Base-by-base conservation (phyloP, 805 yeast species). In the Metschnikowia cubensis region DNA sequence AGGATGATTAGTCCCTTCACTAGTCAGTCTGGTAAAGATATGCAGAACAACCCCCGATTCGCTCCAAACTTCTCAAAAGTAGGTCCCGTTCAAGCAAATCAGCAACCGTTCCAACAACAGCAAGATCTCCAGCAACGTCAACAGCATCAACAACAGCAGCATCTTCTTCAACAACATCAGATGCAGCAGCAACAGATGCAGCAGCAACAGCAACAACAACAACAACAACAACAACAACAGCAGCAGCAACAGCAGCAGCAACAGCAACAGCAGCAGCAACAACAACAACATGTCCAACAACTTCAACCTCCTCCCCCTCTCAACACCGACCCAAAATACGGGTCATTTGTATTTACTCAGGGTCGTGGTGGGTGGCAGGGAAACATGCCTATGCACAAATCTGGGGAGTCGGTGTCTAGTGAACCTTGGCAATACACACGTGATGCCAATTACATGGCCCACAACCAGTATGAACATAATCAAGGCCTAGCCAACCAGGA, bases 61-160 rank as follows among this genome's bases (percentile, higher is more conserved):
- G 17, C 31, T 4, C 45, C 45, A 8, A 42, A 20, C 45, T 42
- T 42, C 10, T 21, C 45, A 29, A 33, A 42, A 20, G n/a, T 11
- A 32, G 45, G 31, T 10, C 44, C 22, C 31, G 29, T 22, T 21
- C 43, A 40, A 17, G 32, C 45, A 33, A 15, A 6, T 34, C 38
- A 18, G 15, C 45, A 33, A 20, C 20, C 15, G 10, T 34, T 42
- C 7, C 45, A 33, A 15, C 45, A 33, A 22, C 37, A 38, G 15
- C 35, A 36, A 29, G 37, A 25, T 15, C 37, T 20, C 7, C 46
- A 35, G 11, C 41, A 45, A 31, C 48, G n/a, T 18, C 66, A 44
- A 50, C 63, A 21, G 46, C 68, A 40, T 41, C 63, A 34, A 33
- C 63, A 42, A 45, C 60, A 22, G 48, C 53, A 43, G 45, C 57